Base-by-base conservation (phyloP, 352 stramenopile genomes). In the Peronospora destructor region DNA sequence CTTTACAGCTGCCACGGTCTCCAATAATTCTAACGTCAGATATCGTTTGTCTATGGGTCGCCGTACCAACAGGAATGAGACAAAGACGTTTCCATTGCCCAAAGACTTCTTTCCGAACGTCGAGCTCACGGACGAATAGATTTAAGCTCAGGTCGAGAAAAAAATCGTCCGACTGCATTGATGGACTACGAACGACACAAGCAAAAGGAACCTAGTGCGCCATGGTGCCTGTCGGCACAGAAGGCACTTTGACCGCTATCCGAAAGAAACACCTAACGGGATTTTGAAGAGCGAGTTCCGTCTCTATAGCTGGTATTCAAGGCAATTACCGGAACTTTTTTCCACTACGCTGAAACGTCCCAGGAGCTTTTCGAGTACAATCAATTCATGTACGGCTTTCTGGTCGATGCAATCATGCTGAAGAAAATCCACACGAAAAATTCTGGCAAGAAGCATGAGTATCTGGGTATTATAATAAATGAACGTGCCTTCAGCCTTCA, bases 401-500 rank as follows among this genome's bases (percentile, higher is more conserved):
- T 60, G 1, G 56, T 87, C 7, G 81, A 92, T 33, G 81, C 76
- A 0, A 64, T 73, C n/a, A 76, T 92, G 39, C 56, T 92, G 2
- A 64, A 74, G 41, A 92, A 81, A 35, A 79, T 92, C 45, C 73
- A 87, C 50, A 85, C 72, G 1, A 60, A 52, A n/a, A 49, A 35
- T 8, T 62, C 55, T 0, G 44, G 26, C 13, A 64, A 69, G 45
- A 37, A 58, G 2, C 61, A 81, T 45, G 53, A 73, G 40, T 92
- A 92, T 56, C 61, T 92, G 56, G 81, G 81, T 17, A 77, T 92
- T 60, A n/a, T n/a, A n/a, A n/a, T n/a, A 92, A 92, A 49, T 92
- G 81, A 78, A 64, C 66, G 34, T 86, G 75, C 30, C 59, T 83
- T 38, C 69, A 76, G 35, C 65, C 73, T 11, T 76, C 71, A 12